Evolutionary conservation across 768 basidiomycete species (phyloP).

Genomic region (Pulveroboletus sp.): DNA sequence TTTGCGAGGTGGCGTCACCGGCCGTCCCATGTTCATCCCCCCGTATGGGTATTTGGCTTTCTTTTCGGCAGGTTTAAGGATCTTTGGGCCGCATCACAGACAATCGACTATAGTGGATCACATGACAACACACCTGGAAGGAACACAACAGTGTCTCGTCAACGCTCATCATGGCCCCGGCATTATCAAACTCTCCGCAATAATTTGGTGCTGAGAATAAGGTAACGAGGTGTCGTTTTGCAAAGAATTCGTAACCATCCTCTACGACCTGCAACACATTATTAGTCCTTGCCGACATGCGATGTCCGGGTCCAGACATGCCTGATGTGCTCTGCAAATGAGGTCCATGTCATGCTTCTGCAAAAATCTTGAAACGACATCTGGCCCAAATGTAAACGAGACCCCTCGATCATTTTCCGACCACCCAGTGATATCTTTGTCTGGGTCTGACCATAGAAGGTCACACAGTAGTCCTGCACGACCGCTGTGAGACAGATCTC

Average conservation of each 20-base stretch:
- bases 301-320: slow-evolving; percentile 33
- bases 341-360: slow-evolving; percentile 99
- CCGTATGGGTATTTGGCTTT: slow-evolving; percentile 91
- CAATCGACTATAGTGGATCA: background rate
- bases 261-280: slow-evolving; percentile 74
- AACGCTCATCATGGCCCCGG: slow-evolving; percentile 99
- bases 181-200: slow-evolving; percentile 97
- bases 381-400: slow-evolving; percentile 97
- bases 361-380: slow-evolving; percentile 96
- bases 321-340: slow-evolving; percentile 98
- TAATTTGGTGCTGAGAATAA: slow-evolving; percentile 96
- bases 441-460: slow-evolving; percentile 97
- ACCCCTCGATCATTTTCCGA: slow-evolving; percentile 99
- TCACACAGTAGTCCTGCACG: slow-evolving; percentile 84
- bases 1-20: slow-evolving; percentile 94
- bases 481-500: slow-evolving; percentile 5
- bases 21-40: slow-evolving; percentile 80
- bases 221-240: slow-evolving; percentile 94
- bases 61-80: slow-evolving; percentile 98
- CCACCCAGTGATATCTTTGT: slow-evolving; percentile 99
- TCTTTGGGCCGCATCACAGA: slow-evolving; percentile 43
- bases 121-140: slow-evolving; percentile 71
- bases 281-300: slow-evolving; percentile 1
- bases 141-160: slow-evolving; percentile 96
- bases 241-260: slow-evolving; percentile 99